These are phyloP conservation scores for Cordyceps javanica DNA, from an alignment of 2,329 filamentous ascomycete genomes.

Conservation along the genomic window DNA sequence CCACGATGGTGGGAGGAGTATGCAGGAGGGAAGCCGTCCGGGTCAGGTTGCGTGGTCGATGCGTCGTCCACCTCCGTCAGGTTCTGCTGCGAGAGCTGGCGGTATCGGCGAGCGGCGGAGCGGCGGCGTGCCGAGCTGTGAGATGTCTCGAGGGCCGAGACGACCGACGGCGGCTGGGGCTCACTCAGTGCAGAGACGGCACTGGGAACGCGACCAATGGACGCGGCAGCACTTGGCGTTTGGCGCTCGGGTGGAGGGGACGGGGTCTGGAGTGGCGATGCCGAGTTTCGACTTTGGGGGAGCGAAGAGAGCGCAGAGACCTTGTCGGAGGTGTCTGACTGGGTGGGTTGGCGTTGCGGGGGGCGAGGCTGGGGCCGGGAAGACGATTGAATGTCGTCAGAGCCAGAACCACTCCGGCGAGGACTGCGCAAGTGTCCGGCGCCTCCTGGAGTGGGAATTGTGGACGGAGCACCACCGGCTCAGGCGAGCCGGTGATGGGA, in stretches of 20 bases:
- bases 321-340: not conserved
- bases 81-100: constrained; percentile 43
- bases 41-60: constrained; percentile 25
- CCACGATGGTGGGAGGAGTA: constrained; percentile 25
- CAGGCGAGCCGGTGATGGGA: constrained; percentile 12
- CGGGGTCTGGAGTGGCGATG: constrained; percentile 43
- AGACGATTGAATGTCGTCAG: constrained; percentile 1
- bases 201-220: constrained; percentile 42
- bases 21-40: constrained; percentile 22
- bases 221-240: constrained; percentile 42
- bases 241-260: constrained; percentile 33
- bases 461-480: constrained; percentile 11
- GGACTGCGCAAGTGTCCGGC: constrained; percentile 13
- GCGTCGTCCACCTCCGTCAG: constrained; percentile 41
- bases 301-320: constrained; percentile 38
- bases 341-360: constrained; percentile 8
- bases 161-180: constrained; percentile 9
- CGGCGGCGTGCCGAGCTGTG: constrained; percentile 14
- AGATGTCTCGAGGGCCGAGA: constrained; percentile 36
- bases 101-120: constrained; percentile 21
- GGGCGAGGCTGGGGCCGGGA: not conserved
- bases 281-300: constrained; percentile 42
- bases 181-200: constrained; percentile 21
- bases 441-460: constrained; percentile 10
- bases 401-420: constrained; percentile 11